Base-by-base conservation (phyloP, 345 rosid genomes). In the Eutrema heterophyllum region DNA sequence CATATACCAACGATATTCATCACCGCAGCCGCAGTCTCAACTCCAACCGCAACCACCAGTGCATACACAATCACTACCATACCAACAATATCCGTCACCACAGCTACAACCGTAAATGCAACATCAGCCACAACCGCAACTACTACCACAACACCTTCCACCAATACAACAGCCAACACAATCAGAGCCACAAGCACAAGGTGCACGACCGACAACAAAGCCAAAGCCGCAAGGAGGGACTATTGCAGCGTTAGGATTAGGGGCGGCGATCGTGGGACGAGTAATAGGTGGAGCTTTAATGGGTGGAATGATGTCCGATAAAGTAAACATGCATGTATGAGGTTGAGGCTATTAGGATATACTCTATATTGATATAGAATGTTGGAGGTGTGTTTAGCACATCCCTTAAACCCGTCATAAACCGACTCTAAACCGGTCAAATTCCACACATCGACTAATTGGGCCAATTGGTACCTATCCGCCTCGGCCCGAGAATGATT, bases 181-280 rank as follows among this genome's bases (percentile, higher is more conserved):
- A 14, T 9, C 38, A 33, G 32, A 58, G 1, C 9, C 30, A 5
- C 64, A 36, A 7, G 11, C 45, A 2, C 75, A 58, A 2, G 79
- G 76, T 6, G 32, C 11, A 63, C 36, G 26, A 45, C 29, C 68
- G 36, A 12, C n/a, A 46, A 24, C 2, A 6, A 46, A 30, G 21
- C 45, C 2, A 6, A 46, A 30, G 21, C 45, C 46, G 3, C 76
- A 58, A 2, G 81, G 78, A 78, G 86, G 73, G 81, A 84, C 68
- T 18, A 83, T 78, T 4, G 36, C 83, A 18, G 32, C 38, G 6
- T 1, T 51, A 81, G 88, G 94, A 35, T 12, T 87, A 54, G 97
- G 94, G 12, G 84, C 88, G 0, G 88, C 88, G 11, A 35, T 86
- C 80, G 18, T 83, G 0, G 93, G 91, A 32, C 88, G 90, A 51